Evolutionary conservation across 2,329 filamentous ascomycete species (phyloP), one percentile per base, ranked within the genome.

Genomic region (Colletotrichum sp.): DNA sequence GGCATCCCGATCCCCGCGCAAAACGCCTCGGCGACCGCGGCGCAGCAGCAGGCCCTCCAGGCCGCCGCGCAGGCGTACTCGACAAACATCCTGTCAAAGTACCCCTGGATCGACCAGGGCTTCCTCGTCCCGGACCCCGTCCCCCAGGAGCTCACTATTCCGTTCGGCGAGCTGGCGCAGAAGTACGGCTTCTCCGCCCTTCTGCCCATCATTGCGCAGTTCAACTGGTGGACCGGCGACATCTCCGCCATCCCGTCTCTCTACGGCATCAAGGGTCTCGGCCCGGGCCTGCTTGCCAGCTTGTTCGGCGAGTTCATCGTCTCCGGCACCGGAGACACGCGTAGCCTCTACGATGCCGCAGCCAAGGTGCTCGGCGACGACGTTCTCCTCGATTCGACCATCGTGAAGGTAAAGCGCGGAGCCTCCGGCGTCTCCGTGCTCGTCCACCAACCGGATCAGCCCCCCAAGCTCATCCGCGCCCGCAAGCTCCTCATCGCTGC

Each of bases 91-190:
- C 34, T 75, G 30, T 57, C 71, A 32, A 75, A 71, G 63, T 77
- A 77, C 67, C 55, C 55, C 32, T 75, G 72, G 71, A 67, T 80
- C 52, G 71, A 78, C 32, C 22, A 72, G 12, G 84, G 85, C 3
- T 85, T 84, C 70, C 81, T 71, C 34, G 66, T 90, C 0, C 87
- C 88, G 1, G 77, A 84, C n/a, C 82, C 84, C 8, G 84, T 89
- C 1, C 88, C 88, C 0, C 82, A 85, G 34, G 88, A 89, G 57
- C 80, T 90, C 1, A 78, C 86, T 8, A 77, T 86, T 0, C 83
- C 87, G 0, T 89, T 85, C 49, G 83, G 85, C 2, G 82, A 87
- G 9, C 88, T 88, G 68, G 80, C 87, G 8, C 78, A 82, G 22
- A 87, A 88, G 76, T 83, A 88, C 77, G 77, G 81, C 30, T 79